Percentiles rank a stretch among this genome's conserved stretches.
These are phyloP conservation scores for Epichloe brachyelytri DNA, from an alignment of 2,329 filamentous ascomycete genomes.

Conservation along the genomic window DNA sequence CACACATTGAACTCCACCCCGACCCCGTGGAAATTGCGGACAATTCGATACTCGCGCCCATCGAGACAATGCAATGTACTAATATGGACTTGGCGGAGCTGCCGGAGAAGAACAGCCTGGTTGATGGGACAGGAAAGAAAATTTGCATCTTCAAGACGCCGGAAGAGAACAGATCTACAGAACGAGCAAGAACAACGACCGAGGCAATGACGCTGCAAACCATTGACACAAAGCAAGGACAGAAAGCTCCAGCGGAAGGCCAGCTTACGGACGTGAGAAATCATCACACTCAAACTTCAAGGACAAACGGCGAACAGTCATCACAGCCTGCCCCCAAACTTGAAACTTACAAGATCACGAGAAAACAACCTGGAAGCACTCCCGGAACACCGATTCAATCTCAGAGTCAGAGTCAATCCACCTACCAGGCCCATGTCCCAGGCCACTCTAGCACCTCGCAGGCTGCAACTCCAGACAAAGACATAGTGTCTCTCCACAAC, in stretches of 20 bases:
- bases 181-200: background rate
- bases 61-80: constrained; percentile 16
- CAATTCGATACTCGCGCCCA: constrained; percentile 22
- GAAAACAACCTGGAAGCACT: constrained; percentile 5
- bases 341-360: constrained; percentile 7
- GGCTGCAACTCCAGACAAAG: constrained; percentile 3
- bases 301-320: background rate
- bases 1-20: constrained; percentile 29
- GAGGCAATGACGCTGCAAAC: background rate
- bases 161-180: background rate
- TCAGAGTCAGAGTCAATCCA: background rate
- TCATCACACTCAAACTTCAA: background rate
- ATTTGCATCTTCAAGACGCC: constrained; percentile 8
- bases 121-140: constrained; percentile 9
- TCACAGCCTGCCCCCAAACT: background rate
- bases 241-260: background rate
- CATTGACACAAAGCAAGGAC: constrained; percentile 1
- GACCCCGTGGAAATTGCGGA: constrained; percentile 32
- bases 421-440: constrained; percentile 8
- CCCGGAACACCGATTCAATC: background rate
- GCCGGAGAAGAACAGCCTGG: constrained; percentile 19
- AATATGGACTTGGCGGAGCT: constrained; percentile 23
- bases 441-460: constrained; percentile 1
- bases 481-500: constrained; percentile 13
- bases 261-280: background rate